Evolutionary conservation across 2,329 filamentous ascomycete species (phyloP), one percentile per base, ranked within the genome.

Genomic region (Phialophora expanda): DNA sequence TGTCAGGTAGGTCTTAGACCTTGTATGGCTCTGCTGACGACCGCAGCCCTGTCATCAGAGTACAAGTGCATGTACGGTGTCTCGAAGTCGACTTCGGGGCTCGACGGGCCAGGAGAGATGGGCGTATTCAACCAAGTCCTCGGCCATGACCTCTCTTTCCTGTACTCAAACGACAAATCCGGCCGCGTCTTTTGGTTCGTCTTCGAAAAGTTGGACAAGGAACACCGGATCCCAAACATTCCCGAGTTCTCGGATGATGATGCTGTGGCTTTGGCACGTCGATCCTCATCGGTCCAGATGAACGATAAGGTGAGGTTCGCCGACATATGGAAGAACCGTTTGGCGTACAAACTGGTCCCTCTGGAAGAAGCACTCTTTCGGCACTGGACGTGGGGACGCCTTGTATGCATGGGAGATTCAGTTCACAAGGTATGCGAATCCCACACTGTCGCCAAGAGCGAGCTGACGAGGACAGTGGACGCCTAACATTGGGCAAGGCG

Each of bases 401-500:
- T 75, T 32, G 69, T 72, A 4, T 65, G 70, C 12, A 32, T 75
- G 2, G 75, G 75, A 2, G 75, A 76, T 60, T 72, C 71, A 32
- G 64, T 73, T 17, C 73, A 75, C 65, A 75, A 75, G 67, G 73
- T 74, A 22, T 17, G 51, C 3, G 24, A n/a, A 5, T n/a, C 28
- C 8, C 30, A 51, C 30, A 12, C 7, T 32, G 9, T 34, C 30
- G 24, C 30, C 24, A 20, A 56, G 4, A 7, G 28, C 9, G 24
- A 63, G 34, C 61, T 63, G 44, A 63, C 30, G 24, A 22, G 12
- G 28, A 28, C 32, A 56, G 55, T 59, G 41, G 75, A 76, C 75
- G 7, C 73, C 74, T 1, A 78, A 77, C 44, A 59, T 72, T 17
- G 79, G 78, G 8, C 78, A 79, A 70, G 79, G 79, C 0, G 79